phyloP scores from a whole-genome alignment of 2,329 filamentous ascomycete genomes.

The Fusarium sp. region DNA sequence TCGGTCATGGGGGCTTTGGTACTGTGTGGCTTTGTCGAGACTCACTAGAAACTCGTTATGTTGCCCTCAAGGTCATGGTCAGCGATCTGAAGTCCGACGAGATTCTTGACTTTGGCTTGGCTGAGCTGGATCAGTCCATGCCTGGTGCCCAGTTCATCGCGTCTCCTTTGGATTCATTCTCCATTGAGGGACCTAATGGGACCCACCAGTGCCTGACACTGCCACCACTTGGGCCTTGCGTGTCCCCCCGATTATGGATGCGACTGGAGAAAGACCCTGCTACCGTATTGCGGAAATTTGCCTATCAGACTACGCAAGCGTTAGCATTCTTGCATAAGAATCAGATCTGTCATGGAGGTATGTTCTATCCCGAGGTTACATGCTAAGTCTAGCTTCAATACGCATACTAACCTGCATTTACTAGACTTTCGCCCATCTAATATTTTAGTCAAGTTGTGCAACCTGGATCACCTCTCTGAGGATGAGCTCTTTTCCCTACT shows the following conservation, averaged over 20 bases:
- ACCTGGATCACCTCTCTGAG: constrained; percentile 36
- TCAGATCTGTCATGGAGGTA: constrained; percentile 46
- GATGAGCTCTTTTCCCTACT: constrained; percentile 28
- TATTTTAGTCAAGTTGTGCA: constrained; percentile 36
- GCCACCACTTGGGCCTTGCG: constrained; percentile 42
- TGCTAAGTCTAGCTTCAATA: background rate
- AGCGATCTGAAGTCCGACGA: background rate
- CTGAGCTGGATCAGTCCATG: background rate
- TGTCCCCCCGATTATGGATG: constrained; percentile 25
- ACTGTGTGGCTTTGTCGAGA: constrained; percentile 16
- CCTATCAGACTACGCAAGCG: constrained; percentile 32
- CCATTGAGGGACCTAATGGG: constrained; percentile 31
- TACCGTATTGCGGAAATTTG: constrained; percentile 23
- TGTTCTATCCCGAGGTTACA: rapidly evolving
- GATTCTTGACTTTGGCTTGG: background rate
- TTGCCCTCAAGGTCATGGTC: background rate
- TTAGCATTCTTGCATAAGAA: constrained; percentile 40
- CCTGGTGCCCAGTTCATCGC: background rate
- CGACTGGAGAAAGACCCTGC: background rate
- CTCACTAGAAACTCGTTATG: rapidly evolving
- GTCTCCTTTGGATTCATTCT: background rate
- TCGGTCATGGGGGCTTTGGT: constrained; percentile 15
- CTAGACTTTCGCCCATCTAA: constrained; percentile 43
- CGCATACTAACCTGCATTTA: background rate
- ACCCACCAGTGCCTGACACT: constrained; percentile 40